These are phyloP conservation scores for Penicilliopsis zonata DNA, from an alignment of 495 filamentous ascomycete species.

Conservation along the genomic window DNA sequence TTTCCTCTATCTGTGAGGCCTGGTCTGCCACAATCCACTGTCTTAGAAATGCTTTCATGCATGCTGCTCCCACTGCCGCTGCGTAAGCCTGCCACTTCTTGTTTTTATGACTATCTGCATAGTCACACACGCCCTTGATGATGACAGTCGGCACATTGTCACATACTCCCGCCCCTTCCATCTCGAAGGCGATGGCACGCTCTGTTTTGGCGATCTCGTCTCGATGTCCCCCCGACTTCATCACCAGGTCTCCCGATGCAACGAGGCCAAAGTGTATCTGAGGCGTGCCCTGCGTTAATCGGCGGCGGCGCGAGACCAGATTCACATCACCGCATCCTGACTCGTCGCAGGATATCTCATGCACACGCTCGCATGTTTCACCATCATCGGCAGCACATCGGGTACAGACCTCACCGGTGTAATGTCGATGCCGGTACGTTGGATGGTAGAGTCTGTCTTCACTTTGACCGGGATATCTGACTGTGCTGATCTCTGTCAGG, in stretches of 20 bases:
- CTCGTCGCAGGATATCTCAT: background rate
- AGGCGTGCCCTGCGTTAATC: background rate
- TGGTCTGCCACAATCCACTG: too few species aligned
- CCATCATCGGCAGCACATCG: too few species aligned
- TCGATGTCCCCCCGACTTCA: conserved; percentile 17
- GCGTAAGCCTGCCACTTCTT: conserved; percentile 30
- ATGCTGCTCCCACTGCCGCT: conserved; percentile 19
- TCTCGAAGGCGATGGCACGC: conserved; percentile 28
- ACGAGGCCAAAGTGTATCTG: conserved; percentile 12
- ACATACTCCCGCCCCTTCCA: conserved; percentile 29
- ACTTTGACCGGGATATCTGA: too few species aligned
- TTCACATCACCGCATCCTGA: conserved; percentile 4
- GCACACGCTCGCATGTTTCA: too few species aligned
- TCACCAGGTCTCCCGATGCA: conserved; percentile 16
- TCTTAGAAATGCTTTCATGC: conserved; percentile 13
- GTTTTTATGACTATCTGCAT: conserved; percentile 32
- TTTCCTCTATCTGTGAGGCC: too few species aligned
- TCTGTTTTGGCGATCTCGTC: conserved; percentile 7
- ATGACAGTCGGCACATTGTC: conserved; percentile 21
- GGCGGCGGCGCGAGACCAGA: conserved; percentile 2
- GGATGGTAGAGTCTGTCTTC: too few species aligned
- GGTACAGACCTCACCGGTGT: conserved; percentile 3
- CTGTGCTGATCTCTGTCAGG: background rate
- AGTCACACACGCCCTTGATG: conserved; percentile 29
- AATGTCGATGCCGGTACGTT: conserved; percentile 2